Percentiles rank a stretch among this genome's conserved stretches.
These are phyloP conservation scores for Clohesyomyces aquaticus DNA, from an alignment of 495 filamentous ascomycete genomes.

Conservation along the genomic window DNA sequence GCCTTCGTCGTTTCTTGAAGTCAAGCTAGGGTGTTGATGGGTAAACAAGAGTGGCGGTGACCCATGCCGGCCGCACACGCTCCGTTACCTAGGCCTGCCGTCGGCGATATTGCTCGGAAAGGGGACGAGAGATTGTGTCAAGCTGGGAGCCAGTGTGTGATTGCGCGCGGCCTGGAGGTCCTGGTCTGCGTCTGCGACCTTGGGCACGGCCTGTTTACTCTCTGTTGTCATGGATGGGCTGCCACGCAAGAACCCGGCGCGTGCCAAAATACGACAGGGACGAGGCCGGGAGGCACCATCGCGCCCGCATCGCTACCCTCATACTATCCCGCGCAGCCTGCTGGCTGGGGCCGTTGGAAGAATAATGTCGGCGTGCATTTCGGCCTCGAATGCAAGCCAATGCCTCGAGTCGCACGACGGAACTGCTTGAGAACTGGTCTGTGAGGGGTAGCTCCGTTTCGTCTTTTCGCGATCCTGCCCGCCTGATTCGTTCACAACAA, in stretches of 20 bases:
- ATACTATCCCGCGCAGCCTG: not conserved
- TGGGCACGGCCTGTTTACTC: slow-evolving; percentile 36
- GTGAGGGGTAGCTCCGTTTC: slow-evolving; percentile 19
- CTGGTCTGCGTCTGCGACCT: slow-evolving; percentile 1
- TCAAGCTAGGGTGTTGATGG: slow-evolving; percentile 4
- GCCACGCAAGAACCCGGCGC: slow-evolving; percentile 30
- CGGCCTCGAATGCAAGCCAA: not conserved
- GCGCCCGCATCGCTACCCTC: not conserved
- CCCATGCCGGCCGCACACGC: not conserved
- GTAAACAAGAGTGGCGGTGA: slow-evolving; percentile 17
- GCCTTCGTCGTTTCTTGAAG: no score
- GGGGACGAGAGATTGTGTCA: not conserved
- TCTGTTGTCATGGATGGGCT: slow-evolving; percentile 38
- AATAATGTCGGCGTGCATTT: not conserved
- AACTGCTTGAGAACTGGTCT: slow-evolving; percentile 1
- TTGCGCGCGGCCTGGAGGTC: no score
- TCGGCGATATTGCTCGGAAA: not conserved
- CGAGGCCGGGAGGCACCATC: not conserved
- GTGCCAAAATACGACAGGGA: slow-evolving; percentile 14
- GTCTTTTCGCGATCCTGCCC: slow-evolving; percentile 8
- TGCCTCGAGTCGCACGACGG: slow-evolving; percentile 14
- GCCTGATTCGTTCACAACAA: slow-evolving; percentile 18
- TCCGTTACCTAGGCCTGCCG: not conserved
- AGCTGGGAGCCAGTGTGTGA: slow-evolving; percentile 1
- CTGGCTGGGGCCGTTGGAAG: not conserved